These are phyloP conservation scores for Polyporus tsugae DNA, from an alignment of 1,284 basidiomycete genomes.

Conservation along the genomic window DNA sequence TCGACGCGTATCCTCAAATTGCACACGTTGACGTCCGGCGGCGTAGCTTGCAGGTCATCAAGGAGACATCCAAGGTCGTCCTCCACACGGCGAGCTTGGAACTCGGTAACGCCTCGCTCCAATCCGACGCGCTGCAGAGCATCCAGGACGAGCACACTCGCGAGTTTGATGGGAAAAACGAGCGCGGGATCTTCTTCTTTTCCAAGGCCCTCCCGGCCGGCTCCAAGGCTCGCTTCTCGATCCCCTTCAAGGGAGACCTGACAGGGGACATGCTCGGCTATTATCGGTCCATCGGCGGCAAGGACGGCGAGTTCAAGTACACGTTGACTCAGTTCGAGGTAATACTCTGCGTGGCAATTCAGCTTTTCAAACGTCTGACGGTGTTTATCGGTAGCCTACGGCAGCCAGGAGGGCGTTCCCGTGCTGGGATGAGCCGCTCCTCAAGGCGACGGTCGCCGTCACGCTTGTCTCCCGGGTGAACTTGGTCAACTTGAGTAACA, in stretches of 20 bases:
- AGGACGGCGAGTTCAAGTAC: constrained; percentile 64
- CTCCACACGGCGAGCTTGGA: constrained; percentile 81
- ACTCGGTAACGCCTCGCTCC: constrained; percentile 73
- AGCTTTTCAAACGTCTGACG: neutral
- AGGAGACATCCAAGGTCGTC: constrained; percentile 71
- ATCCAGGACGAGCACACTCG: constrained; percentile 57
- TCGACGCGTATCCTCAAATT: neutral
- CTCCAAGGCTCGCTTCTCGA: constrained; percentile 68
- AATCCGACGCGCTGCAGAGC: constrained; percentile 63
- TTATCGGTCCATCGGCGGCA: constrained; percentile 67
- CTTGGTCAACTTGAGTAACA: constrained; percentile 87
- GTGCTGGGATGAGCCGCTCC: constrained; percentile 93
- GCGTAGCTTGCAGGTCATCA: constrained; percentile 72
- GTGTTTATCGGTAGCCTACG: constrained; percentile 69
- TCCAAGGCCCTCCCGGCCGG: constrained; percentile 63
- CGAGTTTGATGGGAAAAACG: constrained; percentile 67
- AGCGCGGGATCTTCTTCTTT: constrained; percentile 72
- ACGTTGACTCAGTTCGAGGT: constrained; percentile 87
- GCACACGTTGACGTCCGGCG: neutral
- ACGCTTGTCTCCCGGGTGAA: constrained; percentile 86
- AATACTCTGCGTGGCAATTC: neutral
- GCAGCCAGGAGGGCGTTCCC: constrained; percentile 87
- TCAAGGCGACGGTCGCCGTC: constrained; percentile 90
- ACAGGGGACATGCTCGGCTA: constrained; percentile 79
- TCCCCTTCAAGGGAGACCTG: constrained; percentile 71